phyloP scores from a whole-genome alignment of 192 early-diverging fungal genomes.

The Allomyces macrogynus region DNA sequence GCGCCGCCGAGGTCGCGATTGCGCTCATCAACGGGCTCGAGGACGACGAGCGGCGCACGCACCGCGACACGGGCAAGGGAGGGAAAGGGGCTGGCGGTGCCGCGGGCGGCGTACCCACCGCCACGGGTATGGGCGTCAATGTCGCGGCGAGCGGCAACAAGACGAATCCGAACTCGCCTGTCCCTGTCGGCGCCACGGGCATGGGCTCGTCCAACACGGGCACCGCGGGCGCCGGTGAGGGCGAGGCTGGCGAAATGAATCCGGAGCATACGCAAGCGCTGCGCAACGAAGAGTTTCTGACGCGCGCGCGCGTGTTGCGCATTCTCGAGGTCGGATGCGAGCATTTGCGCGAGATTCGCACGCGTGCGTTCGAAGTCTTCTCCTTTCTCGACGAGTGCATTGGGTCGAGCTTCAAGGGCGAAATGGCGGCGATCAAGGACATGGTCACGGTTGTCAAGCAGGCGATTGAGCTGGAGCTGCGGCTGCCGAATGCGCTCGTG shows the following conservation, averaged over 20 bases:
- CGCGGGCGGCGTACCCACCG: too few relatives aligned
- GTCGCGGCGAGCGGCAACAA: too few relatives aligned
- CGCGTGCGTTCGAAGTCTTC: slow-evolving; percentile 26
- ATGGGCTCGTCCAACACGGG: too few relatives aligned
- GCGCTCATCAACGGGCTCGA: not conserved
- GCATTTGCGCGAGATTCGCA: not conserved
- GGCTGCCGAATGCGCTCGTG: slow-evolving; percentile 26
- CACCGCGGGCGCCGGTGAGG: too few relatives aligned
- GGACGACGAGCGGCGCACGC: not conserved
- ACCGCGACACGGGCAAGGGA: not conserved
- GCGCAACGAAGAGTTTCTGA: not conserved
- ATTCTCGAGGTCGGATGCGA: not conserved
- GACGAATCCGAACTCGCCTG: too few relatives aligned
- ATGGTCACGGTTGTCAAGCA: slow-evolving; percentile 30
- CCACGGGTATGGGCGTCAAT: too few relatives aligned
- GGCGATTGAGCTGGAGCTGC: slow-evolving; percentile 29
- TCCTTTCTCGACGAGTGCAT: slow-evolving; percentile 34
- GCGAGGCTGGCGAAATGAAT: not conserved
- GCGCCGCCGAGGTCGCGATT: not conserved
- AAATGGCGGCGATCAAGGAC: slow-evolving; percentile 37
- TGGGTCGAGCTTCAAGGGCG: slow-evolving; percentile 18
- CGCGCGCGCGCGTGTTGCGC: not conserved
- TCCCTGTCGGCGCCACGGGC: too few relatives aligned
- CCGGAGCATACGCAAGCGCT: not conserved
- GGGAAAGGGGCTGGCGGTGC: too few relatives aligned